Base-by-base conservation (phyloP, 331 rosid genomes). In the Prunus yedoensis region DNA sequence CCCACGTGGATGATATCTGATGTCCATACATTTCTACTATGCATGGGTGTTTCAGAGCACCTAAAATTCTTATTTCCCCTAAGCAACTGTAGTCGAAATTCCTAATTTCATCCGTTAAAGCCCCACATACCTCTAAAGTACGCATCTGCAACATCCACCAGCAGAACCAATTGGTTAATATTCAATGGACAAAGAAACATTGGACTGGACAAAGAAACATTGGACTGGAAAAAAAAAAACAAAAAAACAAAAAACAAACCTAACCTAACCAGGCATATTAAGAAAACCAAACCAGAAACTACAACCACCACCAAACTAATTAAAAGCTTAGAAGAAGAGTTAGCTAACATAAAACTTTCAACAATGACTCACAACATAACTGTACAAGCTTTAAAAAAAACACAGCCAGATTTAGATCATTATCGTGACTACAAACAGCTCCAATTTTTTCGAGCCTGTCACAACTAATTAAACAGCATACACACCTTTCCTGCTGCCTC, bases 1-100 rank as follows among this genome's bases (percentile, higher is more conserved):
- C 80, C 99, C 98, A 92, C 82, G 88, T 72, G 35, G 87, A 84
- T 8, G 96, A 88, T 79, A 95, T 87, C 84, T 82, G 90, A 87
- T 95, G 99, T 46, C 99, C 98, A 52, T 90, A 95, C 89, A 95
- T 87, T 81, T 95, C 90, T 58, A 95, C 94, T 70, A 95, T 89
- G 83, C 96, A 90, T 23, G 98, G 83, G 81, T 92, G 97, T 77
- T 86, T 85, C 76, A 95, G 77, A 85, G 88, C 84, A 79, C 93
- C 86, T 73, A 95, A 85, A 71, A 95, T 90, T 87, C 99, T 90
- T 57, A 92, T 88, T 92, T 95, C 99, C 66, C 97, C 99, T 76
- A 95, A 81, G 81, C 93, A 89, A 70, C 83, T 88, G 82, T 83
- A 84, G 81, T 95, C 99, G 2, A 95, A 95, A 51, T 82, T 87